Evolutionary conservation across 305 asterid species (phyloP), one percentile per base, ranked within the genome.

Genomic region (Fraxinus sp.): DNA sequence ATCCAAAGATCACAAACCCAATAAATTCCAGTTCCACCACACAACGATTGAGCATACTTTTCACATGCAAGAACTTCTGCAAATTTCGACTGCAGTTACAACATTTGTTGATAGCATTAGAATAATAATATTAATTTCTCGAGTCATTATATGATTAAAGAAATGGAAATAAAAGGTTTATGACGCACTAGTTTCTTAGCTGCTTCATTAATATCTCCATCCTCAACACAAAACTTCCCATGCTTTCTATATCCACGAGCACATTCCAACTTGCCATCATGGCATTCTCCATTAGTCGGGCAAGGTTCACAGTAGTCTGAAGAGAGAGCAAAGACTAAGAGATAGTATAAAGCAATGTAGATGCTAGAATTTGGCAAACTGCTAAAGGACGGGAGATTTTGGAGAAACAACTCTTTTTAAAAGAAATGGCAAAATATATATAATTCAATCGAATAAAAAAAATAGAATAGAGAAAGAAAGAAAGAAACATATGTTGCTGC

Each of bases 301-400:
- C 98, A 95, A 49, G 95, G 95, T 86, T 90, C 92, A 80, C 98
- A 93, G 73, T 77, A 78, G 80, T 92, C 98, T 93, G 91, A 88
- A 89, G 79, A 82, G 78, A 86, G 57, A 80, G 35, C 32, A 59
- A 72, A 26, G 26, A 46, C 41, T 80, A 70, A 70, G 20, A 70
- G 75, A 70, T 30, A 6, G 75, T 70, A 55, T 64, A 55, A 87
- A 76, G 77, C 81, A 79, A 82, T 43, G 75, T 39, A 81, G 33
- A 13, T 77, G 81, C 80, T 75, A 35, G 74, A 79, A 46, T 22
- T 8, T 8, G n/a, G 68, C 68, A 24, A 11, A 68, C 75, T 81
- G 24, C 82, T 41, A 66, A 78, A 41, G 49, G 55, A 22, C 80
- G 8, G 14, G 77, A 78, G 36, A 81, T 77, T 62, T 71, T 49